A percentile compares a stretch with the other conserved stretches of the same genome.
phyloP scores from a whole-genome alignment of 441 rosid genomes.

The Jatropha multifida region DNA sequence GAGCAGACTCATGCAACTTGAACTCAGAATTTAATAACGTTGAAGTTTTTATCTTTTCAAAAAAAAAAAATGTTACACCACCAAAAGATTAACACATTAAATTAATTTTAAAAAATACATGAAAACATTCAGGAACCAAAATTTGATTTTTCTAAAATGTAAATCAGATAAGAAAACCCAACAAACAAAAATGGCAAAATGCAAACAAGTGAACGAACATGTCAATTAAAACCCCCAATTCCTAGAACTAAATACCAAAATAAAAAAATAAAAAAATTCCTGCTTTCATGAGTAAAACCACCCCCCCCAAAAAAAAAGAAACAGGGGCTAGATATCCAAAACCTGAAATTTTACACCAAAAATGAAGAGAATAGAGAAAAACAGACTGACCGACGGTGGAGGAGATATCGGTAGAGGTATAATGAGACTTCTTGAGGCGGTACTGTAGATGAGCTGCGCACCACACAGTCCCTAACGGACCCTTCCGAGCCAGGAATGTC shows the following conservation, averaged over 20 bases:
- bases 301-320: background rate
- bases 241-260: too few species aligned
- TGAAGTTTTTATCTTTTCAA: background rate
- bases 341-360: background rate
- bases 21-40: background rate
- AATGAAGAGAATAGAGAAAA: background rate
- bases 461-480: conserved; percentile 92
- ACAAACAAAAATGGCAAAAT: too few species aligned
- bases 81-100: background rate
- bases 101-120: background rate
- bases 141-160: background rate
- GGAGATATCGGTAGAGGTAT: conserved; percentile 69
- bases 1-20: too few species aligned
- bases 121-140: too few species aligned
- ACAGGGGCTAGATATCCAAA: background rate
- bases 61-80: background rate
- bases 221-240: too few species aligned
- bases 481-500: conserved; percentile 67
- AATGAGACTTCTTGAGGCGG: conserved; percentile 81
- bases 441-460: conserved; percentile 88
- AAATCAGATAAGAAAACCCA: background rate
- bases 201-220: too few species aligned
- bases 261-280: too few species aligned
- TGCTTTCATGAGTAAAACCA: too few species aligned
- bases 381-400: conserved; percentile 63